Percentiles rank a stretch among this genome's conserved stretches.
These are phyloP conservation scores for Talaromyces albobiverticillius DNA, from an alignment of 2,329 filamentous ascomycete species.

Conservation along the genomic window DNA sequence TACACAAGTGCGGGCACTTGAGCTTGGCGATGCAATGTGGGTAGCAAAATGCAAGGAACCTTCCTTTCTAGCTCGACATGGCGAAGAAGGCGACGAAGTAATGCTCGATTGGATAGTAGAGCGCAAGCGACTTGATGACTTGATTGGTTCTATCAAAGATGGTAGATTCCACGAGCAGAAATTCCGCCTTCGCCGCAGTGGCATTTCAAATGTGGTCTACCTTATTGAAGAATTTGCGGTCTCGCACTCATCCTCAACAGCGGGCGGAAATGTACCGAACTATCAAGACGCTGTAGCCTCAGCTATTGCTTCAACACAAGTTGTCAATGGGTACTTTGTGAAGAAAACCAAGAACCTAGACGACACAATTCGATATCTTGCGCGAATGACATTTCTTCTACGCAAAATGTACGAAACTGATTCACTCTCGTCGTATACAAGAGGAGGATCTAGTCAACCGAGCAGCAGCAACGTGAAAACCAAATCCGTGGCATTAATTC, in stretches of 20 bases:
- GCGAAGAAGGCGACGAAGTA: slow-evolving; percentile 61
- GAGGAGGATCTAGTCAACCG: slow-evolving; percentile 6
- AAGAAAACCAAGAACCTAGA: slow-evolving; percentile 74
- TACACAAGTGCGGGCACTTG: slow-evolving; percentile 65
- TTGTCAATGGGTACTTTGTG: slow-evolving; percentile 75
- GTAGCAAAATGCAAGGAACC: slow-evolving; percentile 69
- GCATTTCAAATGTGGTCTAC: slow-evolving; percentile 74
- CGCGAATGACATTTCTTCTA: slow-evolving; percentile 67
- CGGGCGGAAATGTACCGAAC: slow-evolving; percentile 30
- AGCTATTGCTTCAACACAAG: slow-evolving; percentile 72
- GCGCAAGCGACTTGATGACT: slow-evolving; percentile 74
- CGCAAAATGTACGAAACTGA: slow-evolving; percentile 56
- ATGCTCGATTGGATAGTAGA: slow-evolving; percentile 79
- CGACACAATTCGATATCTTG: slow-evolving; percentile 73
- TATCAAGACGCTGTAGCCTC: slow-evolving; percentile 68
- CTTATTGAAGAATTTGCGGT: slow-evolving; percentile 71
- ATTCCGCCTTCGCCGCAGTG: slow-evolving; percentile 70
- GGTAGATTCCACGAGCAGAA: slow-evolving; percentile 83
- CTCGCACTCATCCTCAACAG: slow-evolving; percentile 43
- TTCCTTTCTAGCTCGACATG: slow-evolving; percentile 53
- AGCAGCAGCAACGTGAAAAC: slow-evolving; percentile 14
- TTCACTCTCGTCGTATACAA: background rate
- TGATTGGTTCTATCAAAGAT: slow-evolving; percentile 77
- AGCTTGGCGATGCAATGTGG: slow-evolving; percentile 76
- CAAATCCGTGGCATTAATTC: slow-evolving; percentile 60